Percentiles rank a stretch among this genome's conserved stretches.
Evolutionary conservation across 164 flowering plant species (phyloP).

Genomic region (Annona squamosa): DNA sequence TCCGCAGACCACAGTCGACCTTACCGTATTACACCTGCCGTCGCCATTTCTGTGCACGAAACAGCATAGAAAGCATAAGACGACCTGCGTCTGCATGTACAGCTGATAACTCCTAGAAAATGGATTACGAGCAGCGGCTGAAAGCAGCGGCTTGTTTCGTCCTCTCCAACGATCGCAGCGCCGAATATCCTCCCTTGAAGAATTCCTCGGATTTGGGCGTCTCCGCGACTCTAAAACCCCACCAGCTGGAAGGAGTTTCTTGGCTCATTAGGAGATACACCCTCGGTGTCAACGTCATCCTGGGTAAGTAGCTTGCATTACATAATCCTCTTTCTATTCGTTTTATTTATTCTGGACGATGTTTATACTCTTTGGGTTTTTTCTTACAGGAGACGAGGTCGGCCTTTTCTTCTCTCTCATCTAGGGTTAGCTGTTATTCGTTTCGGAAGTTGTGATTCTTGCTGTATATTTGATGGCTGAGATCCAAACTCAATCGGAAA

Average conservation of each 20-base stretch:
- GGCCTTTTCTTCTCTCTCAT: neutral
- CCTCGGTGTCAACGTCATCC: constrained; percentile 79
- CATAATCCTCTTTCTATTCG: neutral
- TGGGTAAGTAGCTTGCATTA: constrained; percentile 35
- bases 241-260: constrained; percentile 75
- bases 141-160: constrained; percentile 58
- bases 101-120: constrained; percentile 8
- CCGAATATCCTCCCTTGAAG: constrained; percentile 18
- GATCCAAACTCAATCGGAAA: neutral
- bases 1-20: neutral
- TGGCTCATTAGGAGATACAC: constrained; percentile 75
- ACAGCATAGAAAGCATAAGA: neutral
- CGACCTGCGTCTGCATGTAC: neutral
- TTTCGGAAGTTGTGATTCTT: neutral
- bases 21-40: neutral
- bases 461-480: neutral
- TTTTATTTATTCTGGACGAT: neutral
- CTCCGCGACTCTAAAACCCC: constrained; percentile 68
- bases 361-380: constrained; percentile 4
- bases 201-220: constrained; percentile 39
- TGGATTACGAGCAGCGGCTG: constrained; percentile 65
- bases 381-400: constrained; percentile 89
- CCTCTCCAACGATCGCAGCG: constrained; percentile 31
- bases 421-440: constrained; percentile 6
- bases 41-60: neutral